Percentiles rank a stretch among this genome's conserved stretches.
phyloP scores from a whole-genome alignment of 768 basidiomycete species.

The Kockovaella imperatae region DNA sequence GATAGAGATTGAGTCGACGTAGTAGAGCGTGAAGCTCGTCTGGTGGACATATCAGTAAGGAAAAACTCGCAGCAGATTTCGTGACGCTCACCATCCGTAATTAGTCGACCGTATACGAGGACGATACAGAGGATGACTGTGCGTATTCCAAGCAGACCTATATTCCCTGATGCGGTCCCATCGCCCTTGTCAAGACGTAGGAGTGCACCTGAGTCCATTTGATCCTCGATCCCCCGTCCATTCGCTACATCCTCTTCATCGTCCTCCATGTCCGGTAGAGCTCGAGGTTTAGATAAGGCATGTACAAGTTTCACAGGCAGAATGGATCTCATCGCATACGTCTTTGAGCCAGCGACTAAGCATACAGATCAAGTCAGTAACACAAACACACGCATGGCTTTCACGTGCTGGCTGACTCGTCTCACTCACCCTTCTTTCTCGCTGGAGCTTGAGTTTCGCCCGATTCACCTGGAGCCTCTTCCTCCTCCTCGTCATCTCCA shows the following conservation, averaged over 20 bases:
- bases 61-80: not conserved
- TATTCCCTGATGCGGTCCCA: conserved; percentile 52
- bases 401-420: too few relatives aligned
- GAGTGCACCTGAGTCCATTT: conserved; percentile 51
- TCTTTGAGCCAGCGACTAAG: conserved; percentile 55
- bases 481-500: conserved; percentile 45
- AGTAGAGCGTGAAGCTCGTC: conserved; percentile 66
- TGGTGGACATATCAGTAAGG: conserved; percentile 37
- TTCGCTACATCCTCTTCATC: conserved; percentile 50
- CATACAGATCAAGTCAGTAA: not conserved
- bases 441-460: conserved; percentile 43
- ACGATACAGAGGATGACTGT: conserved; percentile 76
- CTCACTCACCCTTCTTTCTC: conserved; percentile 52
- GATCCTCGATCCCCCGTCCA: conserved; percentile 51
- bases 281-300: conserved; percentile 42
- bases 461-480: conserved; percentile 47
- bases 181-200: conserved; percentile 38
- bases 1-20: conserved; percentile 59
- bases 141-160: conserved; percentile 61
- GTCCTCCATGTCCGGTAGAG: conserved; percentile 53
- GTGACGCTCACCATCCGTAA: conserved; percentile 61
- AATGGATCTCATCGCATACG: conserved; percentile 72
- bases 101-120: conserved; percentile 65
- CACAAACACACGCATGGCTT: conserved; percentile 48
- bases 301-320: conserved; percentile 57